phyloP scores from a whole-genome alignment of 495 filamentous ascomycete species.

The Aspergillus sclerotioniger region DNA sequence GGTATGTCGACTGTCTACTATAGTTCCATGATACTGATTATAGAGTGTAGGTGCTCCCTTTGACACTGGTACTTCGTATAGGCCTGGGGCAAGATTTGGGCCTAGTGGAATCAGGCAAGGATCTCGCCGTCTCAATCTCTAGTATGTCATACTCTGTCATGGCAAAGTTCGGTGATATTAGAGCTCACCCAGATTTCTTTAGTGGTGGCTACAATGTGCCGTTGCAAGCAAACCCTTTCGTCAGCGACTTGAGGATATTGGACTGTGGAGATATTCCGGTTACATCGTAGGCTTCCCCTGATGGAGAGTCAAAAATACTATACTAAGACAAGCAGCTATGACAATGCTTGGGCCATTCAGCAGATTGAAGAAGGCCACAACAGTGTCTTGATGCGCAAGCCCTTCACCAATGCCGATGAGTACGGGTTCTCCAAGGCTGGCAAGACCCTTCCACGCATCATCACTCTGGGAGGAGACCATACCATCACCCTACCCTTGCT shows the following conservation, averaged over 20 bases:
- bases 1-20: conserved; percentile 36
- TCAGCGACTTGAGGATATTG: conserved; percentile 62
- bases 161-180: conserved; percentile 9
- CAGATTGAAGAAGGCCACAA: conserved; percentile 69
- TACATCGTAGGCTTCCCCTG: conserved; percentile 50
- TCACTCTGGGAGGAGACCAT: conserved; percentile 68
- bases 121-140: conserved; percentile 66
- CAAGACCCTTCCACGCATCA: conserved; percentile 59
- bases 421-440: conserved; percentile 52
- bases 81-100: conserved; percentile 81
- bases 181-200: conserved; percentile 53
- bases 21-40: not conserved
- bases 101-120: conserved; percentile 80
- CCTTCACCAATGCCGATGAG: conserved; percentile 45
- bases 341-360: conserved; percentile 71
- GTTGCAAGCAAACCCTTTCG: conserved; percentile 60
- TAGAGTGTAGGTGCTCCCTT: conserved; percentile 54
- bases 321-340: conserved; percentile 39
- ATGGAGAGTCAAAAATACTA: not conserved
- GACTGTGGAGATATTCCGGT: conserved; percentile 78
- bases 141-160: conserved; percentile 45
- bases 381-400: conserved; percentile 50
- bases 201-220: conserved; percentile 65
- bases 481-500: conserved; percentile 63
- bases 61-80: conserved; percentile 69